These are phyloP conservation scores for Dactylonectria estremocensis DNA, from an alignment of 2,329 filamentous ascomycete genomes.

Conservation along the genomic window DNA sequence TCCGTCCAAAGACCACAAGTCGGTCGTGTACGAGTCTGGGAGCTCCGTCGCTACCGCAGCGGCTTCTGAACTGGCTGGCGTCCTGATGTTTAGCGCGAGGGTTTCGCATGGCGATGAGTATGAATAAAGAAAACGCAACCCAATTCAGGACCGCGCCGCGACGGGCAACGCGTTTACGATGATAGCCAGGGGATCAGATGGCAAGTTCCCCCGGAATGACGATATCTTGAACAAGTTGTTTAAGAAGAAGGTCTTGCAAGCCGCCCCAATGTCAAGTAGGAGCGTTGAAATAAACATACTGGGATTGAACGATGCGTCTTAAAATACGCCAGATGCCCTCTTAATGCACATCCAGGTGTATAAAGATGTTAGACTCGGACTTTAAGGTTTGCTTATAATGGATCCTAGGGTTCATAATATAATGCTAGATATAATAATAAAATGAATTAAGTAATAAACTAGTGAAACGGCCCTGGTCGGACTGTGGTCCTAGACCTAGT, in stretches of 20 bases:
- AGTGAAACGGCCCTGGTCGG: too few species aligned
- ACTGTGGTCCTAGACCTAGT: too few species aligned
- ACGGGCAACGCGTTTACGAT: neutral
- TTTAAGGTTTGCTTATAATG: too few species aligned
- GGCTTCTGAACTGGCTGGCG: neutral
- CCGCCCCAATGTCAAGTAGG: neutral
- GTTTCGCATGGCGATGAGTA: neutral
- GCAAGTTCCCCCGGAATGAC: neutral
- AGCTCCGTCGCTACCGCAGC: constrained; percentile 6
- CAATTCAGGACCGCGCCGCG: neutral
- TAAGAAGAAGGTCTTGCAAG: neutral
- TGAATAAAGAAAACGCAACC: neutral
- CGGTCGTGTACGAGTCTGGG: constrained; percentile 1
- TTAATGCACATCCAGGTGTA: neutral
- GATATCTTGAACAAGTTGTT: neutral
- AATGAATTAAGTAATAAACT: too few species aligned
- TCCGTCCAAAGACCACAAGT: neutral
- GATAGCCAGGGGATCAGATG: neutral
- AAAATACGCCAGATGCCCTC: neutral
- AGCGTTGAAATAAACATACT: neutral
- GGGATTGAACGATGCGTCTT: neutral
- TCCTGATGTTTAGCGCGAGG: neutral
- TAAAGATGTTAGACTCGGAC: too few species aligned
- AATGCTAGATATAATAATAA: too few species aligned
- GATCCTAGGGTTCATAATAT: too few species aligned